A percentile compares a stretch with the other conserved stretches of the same genome.
Evolutionary conservation across 2,329 filamentous ascomycete species (phyloP).

Genomic region (Aspergillus fructus): DNA sequence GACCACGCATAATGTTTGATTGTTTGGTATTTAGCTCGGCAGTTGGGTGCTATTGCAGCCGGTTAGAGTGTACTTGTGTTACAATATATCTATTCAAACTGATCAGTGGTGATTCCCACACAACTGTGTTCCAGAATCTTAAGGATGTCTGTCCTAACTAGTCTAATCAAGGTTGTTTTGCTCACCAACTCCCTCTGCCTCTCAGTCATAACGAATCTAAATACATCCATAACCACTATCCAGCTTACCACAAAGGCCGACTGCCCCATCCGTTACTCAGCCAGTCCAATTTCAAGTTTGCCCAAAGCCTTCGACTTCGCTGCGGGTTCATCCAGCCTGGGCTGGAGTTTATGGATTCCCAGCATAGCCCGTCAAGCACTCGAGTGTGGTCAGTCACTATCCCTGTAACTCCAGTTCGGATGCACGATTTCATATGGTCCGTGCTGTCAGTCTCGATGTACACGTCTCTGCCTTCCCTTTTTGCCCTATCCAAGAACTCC

Average conservation of each 20-base stretch:
- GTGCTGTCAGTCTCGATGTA: neutral
- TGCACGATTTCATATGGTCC: constrained; percentile 1
- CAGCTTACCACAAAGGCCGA: too few species aligned
- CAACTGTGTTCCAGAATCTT: neutral
- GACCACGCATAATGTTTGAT: neutral
- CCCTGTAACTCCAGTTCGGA: neutral
- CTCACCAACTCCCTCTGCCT: neutral
- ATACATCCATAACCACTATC: too few species aligned
- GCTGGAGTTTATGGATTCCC: neutral
- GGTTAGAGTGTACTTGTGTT: too few species aligned
- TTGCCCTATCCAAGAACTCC: neutral
- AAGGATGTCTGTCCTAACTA: neutral
- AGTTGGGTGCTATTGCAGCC: neutral
- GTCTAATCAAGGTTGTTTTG: neutral
- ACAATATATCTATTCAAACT: neutral
- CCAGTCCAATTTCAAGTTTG: too few species aligned
- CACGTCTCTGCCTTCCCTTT: neutral
- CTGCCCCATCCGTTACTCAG: too few species aligned
- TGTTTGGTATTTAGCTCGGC: neutral
- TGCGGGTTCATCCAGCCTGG: neutral
- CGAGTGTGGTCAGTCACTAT: neutral
- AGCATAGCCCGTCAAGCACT: neutral
- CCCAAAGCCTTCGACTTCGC: too few species aligned
- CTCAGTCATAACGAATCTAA: neutral
- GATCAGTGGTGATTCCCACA: neutral